These are phyloP conservation scores for Gloeopeniophorella convolvens DNA, from an alignment of 768 basidiomycete species.

Conservation along the genomic window DNA sequence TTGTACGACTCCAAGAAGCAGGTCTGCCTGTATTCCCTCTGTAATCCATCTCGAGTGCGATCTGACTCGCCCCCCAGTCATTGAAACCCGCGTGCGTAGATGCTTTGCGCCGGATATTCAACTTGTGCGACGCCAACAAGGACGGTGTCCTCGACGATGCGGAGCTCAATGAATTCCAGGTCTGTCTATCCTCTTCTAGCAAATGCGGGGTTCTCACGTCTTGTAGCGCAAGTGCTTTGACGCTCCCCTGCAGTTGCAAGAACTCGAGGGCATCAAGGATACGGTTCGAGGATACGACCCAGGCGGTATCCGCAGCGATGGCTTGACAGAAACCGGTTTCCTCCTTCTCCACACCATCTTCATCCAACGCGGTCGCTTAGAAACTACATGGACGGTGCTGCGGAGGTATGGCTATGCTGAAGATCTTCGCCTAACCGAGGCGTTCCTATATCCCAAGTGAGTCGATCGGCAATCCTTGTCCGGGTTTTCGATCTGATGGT, in stretches of 20 bases:
- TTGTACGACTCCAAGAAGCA: constrained; percentile 96
- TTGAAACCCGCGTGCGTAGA: constrained; percentile 88
- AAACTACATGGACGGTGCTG: constrained; percentile 97
- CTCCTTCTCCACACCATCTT: constrained; percentile 93
- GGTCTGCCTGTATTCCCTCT: constrained; percentile 39
- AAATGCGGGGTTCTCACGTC: constrained; percentile 1
- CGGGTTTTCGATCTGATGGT: constrained; percentile 4
- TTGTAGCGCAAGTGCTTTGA: constrained; percentile 89
- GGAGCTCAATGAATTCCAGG: constrained; percentile 97
- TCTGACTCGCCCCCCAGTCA: constrained; percentile 43
- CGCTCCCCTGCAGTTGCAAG: constrained; percentile 83
- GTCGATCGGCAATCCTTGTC: constrained; percentile 25
- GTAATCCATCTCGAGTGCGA: not conserved
- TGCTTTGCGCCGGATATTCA: constrained; percentile 91
- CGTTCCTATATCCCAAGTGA: constrained; percentile 84
- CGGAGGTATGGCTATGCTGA: constrained; percentile 95
- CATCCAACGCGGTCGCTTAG: constrained; percentile 89
- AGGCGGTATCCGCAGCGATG: constrained; percentile 67
- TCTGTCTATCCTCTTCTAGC: constrained; percentile 28
- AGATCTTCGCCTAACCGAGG: constrained; percentile 82
- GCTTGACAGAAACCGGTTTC: constrained; percentile 90
- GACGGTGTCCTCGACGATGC: constrained; percentile 85
- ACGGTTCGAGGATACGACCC: constrained; percentile 80
- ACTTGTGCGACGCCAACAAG: constrained; percentile 90
- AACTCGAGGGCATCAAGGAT: constrained; percentile 93